These are phyloP conservation scores for Spatholobus suberectus DNA, from an alignment of 306 rosid genomes.

Conservation along the genomic window DNA sequence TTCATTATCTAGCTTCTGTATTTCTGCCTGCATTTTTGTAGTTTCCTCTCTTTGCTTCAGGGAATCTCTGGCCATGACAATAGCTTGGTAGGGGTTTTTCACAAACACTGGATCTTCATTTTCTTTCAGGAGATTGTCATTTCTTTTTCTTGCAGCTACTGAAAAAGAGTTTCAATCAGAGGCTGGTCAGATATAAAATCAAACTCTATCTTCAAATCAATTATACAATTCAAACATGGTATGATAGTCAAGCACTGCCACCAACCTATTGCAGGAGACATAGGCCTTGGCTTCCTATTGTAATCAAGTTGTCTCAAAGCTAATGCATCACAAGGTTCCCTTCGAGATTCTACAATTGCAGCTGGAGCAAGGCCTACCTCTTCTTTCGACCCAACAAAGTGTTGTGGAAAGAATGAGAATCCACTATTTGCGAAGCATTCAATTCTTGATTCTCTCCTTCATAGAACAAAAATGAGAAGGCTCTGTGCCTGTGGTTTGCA, in stretches of 20 bases:
- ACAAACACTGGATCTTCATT: constrained; percentile 73
- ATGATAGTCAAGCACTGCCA: constrained; percentile 16
- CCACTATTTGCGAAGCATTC: constrained; percentile 80
- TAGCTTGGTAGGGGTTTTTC: constrained; percentile 78
- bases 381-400: constrained; percentile 74
- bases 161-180: constrained; percentile 21
- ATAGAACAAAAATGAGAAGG: constrained; percentile 76
- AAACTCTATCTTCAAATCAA: neutral
- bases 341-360: constrained; percentile 72
- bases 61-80: constrained; percentile 91
- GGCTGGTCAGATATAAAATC: constrained; percentile 17
- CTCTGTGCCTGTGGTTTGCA: constrained; percentile 78
- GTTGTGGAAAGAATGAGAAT: constrained; percentile 92
- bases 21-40: constrained; percentile 71
- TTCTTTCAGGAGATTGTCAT: constrained; percentile 61
- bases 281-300: constrained; percentile 66
- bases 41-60: constrained; percentile 84
- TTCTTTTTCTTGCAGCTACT: constrained; percentile 62
- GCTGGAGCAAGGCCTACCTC: constrained; percentile 91
- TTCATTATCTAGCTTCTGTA: constrained; percentile 73
- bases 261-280: constrained; percentile 77
- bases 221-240: constrained; percentile 16
- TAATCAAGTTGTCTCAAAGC: constrained; percentile 76
- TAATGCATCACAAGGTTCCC: constrained; percentile 69
- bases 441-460: constrained; percentile 93